Percentiles rank a stretch among this genome's conserved stretches.
phyloP scores from a whole-genome alignment of 331 rosid species.

The Acacia concinna region DNA sequence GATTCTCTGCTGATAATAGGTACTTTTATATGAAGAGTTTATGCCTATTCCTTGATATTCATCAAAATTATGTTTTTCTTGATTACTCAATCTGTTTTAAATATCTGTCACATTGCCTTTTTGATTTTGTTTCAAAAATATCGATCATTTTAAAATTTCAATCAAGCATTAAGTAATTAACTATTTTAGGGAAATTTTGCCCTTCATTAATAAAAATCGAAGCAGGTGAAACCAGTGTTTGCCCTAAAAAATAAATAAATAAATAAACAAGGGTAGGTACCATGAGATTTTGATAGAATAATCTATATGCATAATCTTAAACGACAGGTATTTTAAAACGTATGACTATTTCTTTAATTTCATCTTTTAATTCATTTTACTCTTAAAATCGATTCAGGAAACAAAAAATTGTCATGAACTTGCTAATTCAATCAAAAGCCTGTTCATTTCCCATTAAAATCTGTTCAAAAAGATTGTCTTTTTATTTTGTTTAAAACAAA shows the following conservation, averaged over 20 bases:
- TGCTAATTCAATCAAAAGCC: background rate
- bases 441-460: background rate
- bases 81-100: background rate
- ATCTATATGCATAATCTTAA: background rate
- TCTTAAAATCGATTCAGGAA: background rate
- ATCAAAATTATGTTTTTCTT: background rate
- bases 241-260: background rate
- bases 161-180: background rate
- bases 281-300: background rate
- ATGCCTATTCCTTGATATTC: background rate
- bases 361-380: background rate
- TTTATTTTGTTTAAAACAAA: background rate
- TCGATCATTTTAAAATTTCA: background rate
- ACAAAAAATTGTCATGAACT: background rate
- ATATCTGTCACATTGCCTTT: background rate
- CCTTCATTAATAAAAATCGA: background rate
- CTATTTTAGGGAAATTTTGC: background rate
- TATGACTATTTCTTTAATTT: background rate
- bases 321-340: background rate
- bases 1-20: slow-evolving; percentile 4
- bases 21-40: background rate
- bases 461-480: background rate
- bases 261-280: background rate
- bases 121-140: background rate
- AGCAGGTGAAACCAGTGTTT: background rate